Evolutionary conservation across 345 rosid species (phyloP).

Genomic region (Dipteronia dyeriana): DNA sequence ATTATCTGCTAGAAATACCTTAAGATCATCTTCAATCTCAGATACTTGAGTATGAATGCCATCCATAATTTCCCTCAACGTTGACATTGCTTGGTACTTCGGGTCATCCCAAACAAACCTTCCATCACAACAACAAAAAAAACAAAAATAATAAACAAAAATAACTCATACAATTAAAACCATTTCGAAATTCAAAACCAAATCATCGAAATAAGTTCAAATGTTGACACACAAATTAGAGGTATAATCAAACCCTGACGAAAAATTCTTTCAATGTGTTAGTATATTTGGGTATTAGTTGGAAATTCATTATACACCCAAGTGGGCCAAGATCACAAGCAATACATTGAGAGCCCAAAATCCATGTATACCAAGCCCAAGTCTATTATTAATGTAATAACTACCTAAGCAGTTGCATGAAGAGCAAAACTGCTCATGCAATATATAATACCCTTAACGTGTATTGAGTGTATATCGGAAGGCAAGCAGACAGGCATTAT

Average conservation of each 20-base stretch:
- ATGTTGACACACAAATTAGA: not conserved
- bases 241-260: not conserved
- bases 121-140: constrained; percentile 29
- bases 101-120: constrained; percentile 99
- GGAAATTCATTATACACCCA: too few relatives aligned
- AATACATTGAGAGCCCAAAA: too few relatives aligned
- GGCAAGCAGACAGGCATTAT: too few relatives aligned
- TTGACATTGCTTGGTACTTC: constrained; percentile 91
- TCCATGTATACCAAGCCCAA: too few relatives aligned
- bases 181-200: not conserved
- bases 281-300: too few relatives aligned
- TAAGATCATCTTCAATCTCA: constrained; percentile 98
- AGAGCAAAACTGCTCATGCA: too few relatives aligned
- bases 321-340: too few relatives aligned
- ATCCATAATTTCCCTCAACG: constrained; percentile 84
- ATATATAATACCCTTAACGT: too few relatives aligned
- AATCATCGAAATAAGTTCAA: not conserved
- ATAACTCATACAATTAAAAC: not conserved
- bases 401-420: too few relatives aligned
- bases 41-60: constrained; percentile 78
- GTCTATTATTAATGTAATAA: too few relatives aligned
- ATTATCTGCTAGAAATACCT: constrained; percentile 47
- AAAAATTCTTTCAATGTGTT: too few relatives aligned
- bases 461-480: too few relatives aligned
- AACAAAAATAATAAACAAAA: constrained; percentile 1